phyloP scores from a whole-genome alignment of 768 basidiomycete genomes.

The Tulasnella sp. region DNA sequence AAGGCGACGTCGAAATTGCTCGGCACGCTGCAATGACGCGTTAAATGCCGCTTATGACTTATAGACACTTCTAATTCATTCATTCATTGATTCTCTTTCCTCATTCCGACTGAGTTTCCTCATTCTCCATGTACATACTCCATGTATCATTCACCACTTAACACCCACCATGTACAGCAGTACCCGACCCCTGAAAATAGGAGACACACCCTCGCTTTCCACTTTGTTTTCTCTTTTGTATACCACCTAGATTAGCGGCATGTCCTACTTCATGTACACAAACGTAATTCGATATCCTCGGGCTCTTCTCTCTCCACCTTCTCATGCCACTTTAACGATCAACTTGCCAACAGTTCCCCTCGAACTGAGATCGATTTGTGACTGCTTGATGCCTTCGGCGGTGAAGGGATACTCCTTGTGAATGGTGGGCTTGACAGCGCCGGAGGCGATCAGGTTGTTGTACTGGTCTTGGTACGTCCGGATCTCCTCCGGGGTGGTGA shows the following conservation, averaged over 20 bases:
- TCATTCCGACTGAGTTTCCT: neutral
- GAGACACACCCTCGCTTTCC: too few species aligned
- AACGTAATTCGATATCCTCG: too few species aligned
- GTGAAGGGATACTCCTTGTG: constrained; percentile 77
- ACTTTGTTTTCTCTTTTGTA: neutral
- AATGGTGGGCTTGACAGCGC: constrained; percentile 52
- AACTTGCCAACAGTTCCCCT: constrained; percentile 82
- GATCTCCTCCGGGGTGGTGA: constrained; percentile 61
- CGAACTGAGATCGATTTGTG: constrained; percentile 64
- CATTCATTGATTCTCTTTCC: neutral
- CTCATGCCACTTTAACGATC: constrained; percentile 51
- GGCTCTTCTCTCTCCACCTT: too few species aligned
- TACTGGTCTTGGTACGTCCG: constrained; percentile 52
- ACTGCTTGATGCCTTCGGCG: constrained; percentile 59
- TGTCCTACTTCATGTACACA: neutral
- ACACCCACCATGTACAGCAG: too few species aligned
- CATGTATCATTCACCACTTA: neutral
- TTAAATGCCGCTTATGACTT: neutral
- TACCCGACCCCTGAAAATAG: too few species aligned
- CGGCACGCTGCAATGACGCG: neutral
- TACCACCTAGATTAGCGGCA: neutral
- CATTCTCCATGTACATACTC: neutral
- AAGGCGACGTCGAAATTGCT: neutral
- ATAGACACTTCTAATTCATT: neutral
- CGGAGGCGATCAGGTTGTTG: constrained; percentile 47